Percentiles rank a stretch among this genome's conserved stretches.
phyloP scores from a whole-genome alignment of 805 yeast genomes.

The Wickerhamiella spandovensis region DNA sequence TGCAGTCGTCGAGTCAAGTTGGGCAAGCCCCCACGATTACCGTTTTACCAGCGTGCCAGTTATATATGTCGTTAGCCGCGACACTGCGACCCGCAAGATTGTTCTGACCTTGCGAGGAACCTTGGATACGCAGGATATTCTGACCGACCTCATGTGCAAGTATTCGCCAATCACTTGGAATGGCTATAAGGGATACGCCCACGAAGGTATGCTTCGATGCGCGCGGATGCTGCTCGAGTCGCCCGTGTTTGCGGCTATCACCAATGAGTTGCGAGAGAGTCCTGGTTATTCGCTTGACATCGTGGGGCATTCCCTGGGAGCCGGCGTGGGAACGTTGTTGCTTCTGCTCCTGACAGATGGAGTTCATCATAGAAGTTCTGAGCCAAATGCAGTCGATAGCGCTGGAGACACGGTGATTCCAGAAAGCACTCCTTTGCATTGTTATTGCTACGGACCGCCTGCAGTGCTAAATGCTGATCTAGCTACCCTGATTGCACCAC shows the following conservation, averaged over 20 bases:
- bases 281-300: slow-evolving; percentile 23
- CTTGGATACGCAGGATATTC: slow-evolving; percentile 23
- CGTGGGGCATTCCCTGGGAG: slow-evolving; percentile 26
- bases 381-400: too few relatives aligned
- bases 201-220: slow-evolving; percentile 23
- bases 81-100: slow-evolving; percentile 22
- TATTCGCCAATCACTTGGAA: slow-evolving; percentile 22
- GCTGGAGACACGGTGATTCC: slow-evolving; percentile 6
- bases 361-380: not conserved
- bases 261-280: slow-evolving; percentile 16
- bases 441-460: slow-evolving; percentile 25
- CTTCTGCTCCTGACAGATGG: slow-evolving; percentile 19
- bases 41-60: slow-evolving; percentile 22
- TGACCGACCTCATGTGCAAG: slow-evolving; percentile 24
- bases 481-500: slow-evolving; percentile 16
- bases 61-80: slow-evolving; percentile 22
- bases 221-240: slow-evolving; percentile 18
- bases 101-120: slow-evolving; percentile 25
- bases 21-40: slow-evolving; percentile 14
- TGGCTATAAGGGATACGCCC: slow-evolving; percentile 20
- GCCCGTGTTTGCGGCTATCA: slow-evolving; percentile 20
- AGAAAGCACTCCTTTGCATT: slow-evolving; percentile 17
- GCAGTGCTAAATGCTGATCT: slow-evolving; percentile 20
- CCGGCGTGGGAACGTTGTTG: slow-evolving; percentile 24
- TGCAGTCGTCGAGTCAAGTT: slow-evolving; percentile 23